Conservation (phyloP, 306 rosid genomes). For the Abrus pulchellus region DNA sequence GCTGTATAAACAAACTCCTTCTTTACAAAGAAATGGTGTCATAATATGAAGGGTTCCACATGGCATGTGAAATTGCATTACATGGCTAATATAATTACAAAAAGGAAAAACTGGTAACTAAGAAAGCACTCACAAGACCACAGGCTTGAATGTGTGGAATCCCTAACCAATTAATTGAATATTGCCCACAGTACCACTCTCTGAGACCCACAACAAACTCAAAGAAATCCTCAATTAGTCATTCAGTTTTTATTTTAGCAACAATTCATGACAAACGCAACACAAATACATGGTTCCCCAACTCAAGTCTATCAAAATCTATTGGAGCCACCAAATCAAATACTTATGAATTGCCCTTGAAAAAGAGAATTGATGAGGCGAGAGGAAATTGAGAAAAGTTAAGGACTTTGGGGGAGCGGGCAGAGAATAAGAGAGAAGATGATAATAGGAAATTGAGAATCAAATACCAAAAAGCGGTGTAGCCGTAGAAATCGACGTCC, state of each 20-base stretch:
- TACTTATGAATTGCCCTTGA: not conserved
- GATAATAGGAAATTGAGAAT: not conserved
- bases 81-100: constrained; percentile 16
- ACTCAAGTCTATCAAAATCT: constrained; percentile 4
- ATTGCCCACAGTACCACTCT: not conserved
- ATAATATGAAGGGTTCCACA: constrained; percentile 2
- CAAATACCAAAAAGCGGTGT: constrained; percentile 82
- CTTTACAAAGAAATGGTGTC: not conserved
- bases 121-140: not conserved
- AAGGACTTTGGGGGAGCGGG: not conserved
- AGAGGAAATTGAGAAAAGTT: constrained; percentile 13
- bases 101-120: not conserved
- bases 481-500: constrained; percentile 79
- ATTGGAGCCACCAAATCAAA: constrained; percentile 21
- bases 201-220: constrained; percentile 32
- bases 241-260: constrained; percentile 19
- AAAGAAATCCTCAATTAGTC: not conserved
- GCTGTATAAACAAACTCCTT: not conserved
- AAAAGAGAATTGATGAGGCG: not conserved
- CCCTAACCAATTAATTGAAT: constrained; percentile 1
- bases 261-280: constrained; percentile 6
- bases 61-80: constrained; percentile 22
- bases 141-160: not conserved
- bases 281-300: constrained; percentile 8
- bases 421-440: not conserved